Conservation (phyloP, 2,329 filamentous ascomycete genomes). For the Neoarthrinium moseri region DNA sequence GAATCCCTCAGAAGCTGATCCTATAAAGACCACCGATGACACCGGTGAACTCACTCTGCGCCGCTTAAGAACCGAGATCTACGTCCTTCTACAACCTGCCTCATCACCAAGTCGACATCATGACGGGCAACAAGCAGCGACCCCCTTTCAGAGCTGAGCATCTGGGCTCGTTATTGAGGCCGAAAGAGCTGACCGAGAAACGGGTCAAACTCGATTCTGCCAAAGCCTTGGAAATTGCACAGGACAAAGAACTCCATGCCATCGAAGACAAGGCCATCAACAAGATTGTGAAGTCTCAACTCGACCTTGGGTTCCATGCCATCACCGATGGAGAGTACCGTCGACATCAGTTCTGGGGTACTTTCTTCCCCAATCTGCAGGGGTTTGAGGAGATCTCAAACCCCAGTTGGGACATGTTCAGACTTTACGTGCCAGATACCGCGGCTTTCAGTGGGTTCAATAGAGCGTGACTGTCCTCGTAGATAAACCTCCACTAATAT, state of each 20-base stretch:
- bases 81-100: not conserved
- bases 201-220: constrained; percentile 46
- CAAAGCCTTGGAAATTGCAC: constrained; percentile 34
- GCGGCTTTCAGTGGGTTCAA: constrained; percentile 38
- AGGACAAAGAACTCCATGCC: constrained; percentile 43
- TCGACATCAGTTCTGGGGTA: constrained; percentile 50
- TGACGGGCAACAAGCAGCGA: constrained; percentile 28
- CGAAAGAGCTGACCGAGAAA: constrained; percentile 59
- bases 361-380: constrained; percentile 40
- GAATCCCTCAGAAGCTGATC: too few relatives aligned
- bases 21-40: too few relatives aligned
- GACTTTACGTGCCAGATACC: constrained; percentile 51
- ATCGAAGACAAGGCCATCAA: constrained; percentile 63
- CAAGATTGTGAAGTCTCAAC: constrained; percentile 67
- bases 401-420: constrained; percentile 49
- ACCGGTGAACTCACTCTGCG: too few relatives aligned
- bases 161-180: constrained; percentile 70
- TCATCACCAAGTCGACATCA: constrained; percentile 9
- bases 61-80: too few relatives aligned
- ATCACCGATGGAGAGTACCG: constrained; percentile 48
- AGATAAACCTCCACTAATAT: not conserved
- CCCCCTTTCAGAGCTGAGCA: constrained; percentile 74
- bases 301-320: constrained; percentile 63
- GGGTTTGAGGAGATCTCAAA: constrained; percentile 45
- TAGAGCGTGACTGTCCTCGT: too few relatives aligned